Evolutionary conservation across 768 basidiomycete species (phyloP).

Genomic region (Pleurotus citrinopileatus): DNA sequence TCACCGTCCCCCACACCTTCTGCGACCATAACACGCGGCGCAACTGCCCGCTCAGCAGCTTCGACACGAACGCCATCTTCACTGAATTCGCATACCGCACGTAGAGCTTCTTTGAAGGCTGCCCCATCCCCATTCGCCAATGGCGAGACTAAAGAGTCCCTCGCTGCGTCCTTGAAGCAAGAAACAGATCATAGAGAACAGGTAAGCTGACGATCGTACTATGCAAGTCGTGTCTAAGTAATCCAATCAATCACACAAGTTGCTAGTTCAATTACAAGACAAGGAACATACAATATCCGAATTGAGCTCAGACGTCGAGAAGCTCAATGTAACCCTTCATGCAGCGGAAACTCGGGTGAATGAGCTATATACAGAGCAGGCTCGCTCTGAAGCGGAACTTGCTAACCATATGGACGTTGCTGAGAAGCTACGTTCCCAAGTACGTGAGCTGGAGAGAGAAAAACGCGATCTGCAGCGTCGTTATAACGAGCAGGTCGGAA

Average conservation of each 20-base stretch:
- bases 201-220: constrained; percentile 35
- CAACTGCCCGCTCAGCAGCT: constrained; percentile 65
- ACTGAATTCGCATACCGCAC: constrained; percentile 41
- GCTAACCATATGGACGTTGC: constrained; percentile 78
- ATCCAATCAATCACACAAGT: too few relatives aligned
- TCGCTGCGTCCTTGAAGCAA: constrained; percentile 63
- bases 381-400: constrained; percentile 78
- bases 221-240: constrained; percentile 6
- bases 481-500: constrained; percentile 82
- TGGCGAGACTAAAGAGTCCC: constrained; percentile 49
- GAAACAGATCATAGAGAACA: constrained; percentile 84
- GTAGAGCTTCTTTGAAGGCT: constrained; percentile 50
- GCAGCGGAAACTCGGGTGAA: constrained; percentile 69
- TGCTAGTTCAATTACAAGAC: constrained; percentile 73
- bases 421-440: constrained; percentile 77
- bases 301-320: constrained; percentile 64
- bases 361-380: constrained; percentile 80
- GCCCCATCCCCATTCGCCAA: constrained; percentile 34
- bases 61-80: constrained; percentile 55
- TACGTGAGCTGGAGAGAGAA: constrained; percentile 86
- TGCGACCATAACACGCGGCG: constrained; percentile 41
- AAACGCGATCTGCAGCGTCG: constrained; percentile 78
- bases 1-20: constrained; percentile 42
- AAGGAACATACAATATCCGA: constrained; percentile 68
- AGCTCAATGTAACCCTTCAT: constrained; percentile 60